Percentiles rank a stretch among this genome's conserved stretches.
These are phyloP conservation scores for Entomophthora muscae DNA, from an alignment of 371 early-diverging fungal genomes.

Conservation along the genomic window DNA sequence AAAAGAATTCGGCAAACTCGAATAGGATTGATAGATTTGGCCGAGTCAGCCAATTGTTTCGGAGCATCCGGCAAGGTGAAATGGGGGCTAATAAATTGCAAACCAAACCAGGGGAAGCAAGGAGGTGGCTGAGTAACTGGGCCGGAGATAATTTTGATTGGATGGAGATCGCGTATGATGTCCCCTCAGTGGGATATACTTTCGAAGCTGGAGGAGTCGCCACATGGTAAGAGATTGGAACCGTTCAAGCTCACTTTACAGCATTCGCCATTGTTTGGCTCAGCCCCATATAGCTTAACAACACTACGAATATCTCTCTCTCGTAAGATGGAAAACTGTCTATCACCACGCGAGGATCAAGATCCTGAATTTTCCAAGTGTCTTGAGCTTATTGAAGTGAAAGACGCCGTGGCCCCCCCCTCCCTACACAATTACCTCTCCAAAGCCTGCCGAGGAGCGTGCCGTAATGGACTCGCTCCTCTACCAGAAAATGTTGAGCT, in stretches of 20 bases:
- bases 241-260: background rate
- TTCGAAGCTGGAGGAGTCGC: too few species aligned
- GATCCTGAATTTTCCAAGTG: background rate
- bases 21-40: too few species aligned
- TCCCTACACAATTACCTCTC: background rate
- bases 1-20: too few species aligned
- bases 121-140: too few species aligned
- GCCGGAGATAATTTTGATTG: too few species aligned
- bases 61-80: too few species aligned
- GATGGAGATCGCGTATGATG: too few species aligned
- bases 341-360: background rate
- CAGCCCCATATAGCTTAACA: background rate
- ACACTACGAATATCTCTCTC: background rate
- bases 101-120: too few species aligned
- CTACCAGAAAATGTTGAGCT: constrained; percentile 6
- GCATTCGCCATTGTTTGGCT: background rate
- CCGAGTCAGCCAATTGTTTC: too few species aligned
- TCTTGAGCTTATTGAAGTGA: background rate
- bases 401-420: background rate
- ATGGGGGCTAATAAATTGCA: too few species aligned
- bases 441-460: background rate
- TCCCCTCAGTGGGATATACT: too few species aligned
- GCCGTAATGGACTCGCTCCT: constrained; percentile 2
- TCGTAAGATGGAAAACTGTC: background rate
- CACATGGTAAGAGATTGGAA: background rate